Base-by-base conservation (phyloP, 176 grass and related monocot species). In the Musa beccarii region DNA sequence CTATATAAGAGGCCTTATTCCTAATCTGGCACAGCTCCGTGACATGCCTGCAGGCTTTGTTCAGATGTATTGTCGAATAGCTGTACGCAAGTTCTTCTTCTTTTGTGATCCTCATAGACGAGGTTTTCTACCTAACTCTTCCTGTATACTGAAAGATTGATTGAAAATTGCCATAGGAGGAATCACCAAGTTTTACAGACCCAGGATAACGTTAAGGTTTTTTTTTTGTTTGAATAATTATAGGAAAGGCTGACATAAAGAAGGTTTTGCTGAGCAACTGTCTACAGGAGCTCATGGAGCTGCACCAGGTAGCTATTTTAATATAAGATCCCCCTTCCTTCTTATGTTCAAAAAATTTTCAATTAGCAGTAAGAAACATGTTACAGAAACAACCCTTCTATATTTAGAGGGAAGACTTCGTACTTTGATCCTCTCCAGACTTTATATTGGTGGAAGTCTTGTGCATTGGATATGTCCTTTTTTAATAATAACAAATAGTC, bases 41-140 rank as follows among this genome's bases (percentile, higher is more conserved):
- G 95, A 99, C 52, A 99, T 99, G 86, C 95, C 95, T 53, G 68
- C 87, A 16, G 84, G 85, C 75, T 99, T 99, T 92, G 83, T 92
- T 82, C 91, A 94, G 82, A 99, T 99, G 95, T 99, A 99, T 71
- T 99, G 95, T 83, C 86, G 95, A 15, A 99, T 99, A 86, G 95
- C 95, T 91, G 95, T 88, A 71, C 90, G 82, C 55, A 99, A 99
- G 71, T 99, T 99, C 81, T 99, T 94, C 89, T 99, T 99, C 91
- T 99, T 94, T 78, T 99, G 95, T 75, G 91, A 99, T 81, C 95
- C 85, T 66, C 88, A 99, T 62, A 94, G 91, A 75, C 88, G 95
- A 77, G 95, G 95, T 99, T 69, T 53, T 43, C 79, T 74, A 53
- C 1, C 29, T 54, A 54, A 16, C 23, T 26, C 21, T n/a, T 72